Evolutionary conservation across 2,329 filamentous ascomycete species (phyloP).

Genomic region (Mariannaea elegans): DNA sequence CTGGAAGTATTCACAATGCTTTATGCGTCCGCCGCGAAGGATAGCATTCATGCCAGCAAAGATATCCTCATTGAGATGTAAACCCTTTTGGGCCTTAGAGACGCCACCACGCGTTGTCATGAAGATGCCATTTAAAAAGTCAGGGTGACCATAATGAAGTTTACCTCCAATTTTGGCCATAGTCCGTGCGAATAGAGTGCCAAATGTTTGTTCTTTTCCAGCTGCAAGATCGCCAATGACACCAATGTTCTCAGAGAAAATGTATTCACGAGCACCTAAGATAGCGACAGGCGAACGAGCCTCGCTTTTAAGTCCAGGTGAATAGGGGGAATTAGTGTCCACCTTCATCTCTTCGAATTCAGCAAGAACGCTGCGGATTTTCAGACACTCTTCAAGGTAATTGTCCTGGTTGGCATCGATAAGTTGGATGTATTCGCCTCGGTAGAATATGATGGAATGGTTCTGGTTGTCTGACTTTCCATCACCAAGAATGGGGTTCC

Average conservation of each 20-base stretch:
- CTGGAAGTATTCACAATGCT: slow-evolving; percentile 99
- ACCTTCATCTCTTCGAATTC: slow-evolving; percentile 99
- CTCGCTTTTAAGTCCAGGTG: slow-evolving; percentile 85
- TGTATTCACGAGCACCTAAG: slow-evolving; percentile 98
- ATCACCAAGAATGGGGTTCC: slow-evolving; percentile 97
- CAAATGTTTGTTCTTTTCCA: slow-evolving; percentile 99
- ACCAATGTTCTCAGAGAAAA: slow-evolving; percentile 99
- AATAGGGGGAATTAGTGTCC: slow-evolving; percentile 96
- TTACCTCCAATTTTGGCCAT: slow-evolving; percentile 97
- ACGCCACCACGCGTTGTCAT: slow-evolving; percentile 99
- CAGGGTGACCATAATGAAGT: slow-evolving; percentile 97
- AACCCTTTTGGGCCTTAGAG: slow-evolving; percentile 97
- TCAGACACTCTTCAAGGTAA: slow-evolving; percentile 97
- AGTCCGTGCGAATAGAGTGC: slow-evolving; percentile 97
- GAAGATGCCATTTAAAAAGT: slow-evolving; percentile 99
- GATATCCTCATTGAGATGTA: slow-evolving; percentile 99
- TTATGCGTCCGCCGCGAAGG: slow-evolving; percentile 95
- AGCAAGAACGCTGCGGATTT: slow-evolving; percentile 96
- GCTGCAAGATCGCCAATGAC: slow-evolving; percentile 98
- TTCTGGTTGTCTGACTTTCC: slow-evolving; percentile 99
- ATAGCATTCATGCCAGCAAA: slow-evolving; percentile 98
- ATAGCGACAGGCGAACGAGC: slow-evolving; percentile 87
- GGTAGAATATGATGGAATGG: slow-evolving; percentile 97
- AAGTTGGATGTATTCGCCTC: slow-evolving; percentile 98
- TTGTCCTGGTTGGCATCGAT: slow-evolving; percentile 99